Base-by-base conservation (phyloP, 2,329 filamentous ascomycete species). In the Monosporascus sp. region DNA sequence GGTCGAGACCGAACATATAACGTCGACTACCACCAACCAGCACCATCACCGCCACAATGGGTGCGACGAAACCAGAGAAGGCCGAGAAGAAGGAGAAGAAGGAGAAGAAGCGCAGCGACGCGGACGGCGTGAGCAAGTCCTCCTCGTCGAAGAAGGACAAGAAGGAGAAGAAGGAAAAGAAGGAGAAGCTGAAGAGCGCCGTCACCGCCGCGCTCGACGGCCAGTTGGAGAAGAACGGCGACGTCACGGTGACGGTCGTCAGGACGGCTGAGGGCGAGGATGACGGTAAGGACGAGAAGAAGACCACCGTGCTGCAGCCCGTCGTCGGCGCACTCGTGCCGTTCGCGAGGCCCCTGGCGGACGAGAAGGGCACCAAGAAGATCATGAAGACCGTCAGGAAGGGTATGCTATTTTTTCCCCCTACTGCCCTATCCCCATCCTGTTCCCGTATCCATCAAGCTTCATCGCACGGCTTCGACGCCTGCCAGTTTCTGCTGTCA, bases 281-380 rank as follows among this genome's bases (percentile, higher is more conserved):
- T 49, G 69, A 74, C 50, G 71, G 70, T 16, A 65, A 67, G 19
- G 71, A 74, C 47, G 72, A 75, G 46, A 76, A 78, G 48, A 72
- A 79, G 55, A 69, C 74, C 50, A 74, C 72, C 60, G 63, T 72
- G 44, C 74, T 77, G 50, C 73, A 74, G 46, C 69, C 68, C 49
- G 69, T 77, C 41, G 73, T 79, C 52, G 77, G 79, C 63, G 84
- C 86, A 54, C 77, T 95, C 48, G 89, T 95, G 52, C 88, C 91
- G 31, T 94, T 96, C 68, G 91, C 92, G 53, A 80, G 88, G 63
- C 89, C 91, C 37, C 76, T 95, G 56, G 87, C 87, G 27, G 86
- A 91, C 59, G 89, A 90, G 58, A 94, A 95, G 80, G 80, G 76
- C 50, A 78, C 79, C 68, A 84, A 84, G 78, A 82, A 82, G 76